Evolutionary conservation across 2,329 filamentous ascomycete genomes (phyloP).

Genomic region (Pseudocercospora fijiensis): DNA sequence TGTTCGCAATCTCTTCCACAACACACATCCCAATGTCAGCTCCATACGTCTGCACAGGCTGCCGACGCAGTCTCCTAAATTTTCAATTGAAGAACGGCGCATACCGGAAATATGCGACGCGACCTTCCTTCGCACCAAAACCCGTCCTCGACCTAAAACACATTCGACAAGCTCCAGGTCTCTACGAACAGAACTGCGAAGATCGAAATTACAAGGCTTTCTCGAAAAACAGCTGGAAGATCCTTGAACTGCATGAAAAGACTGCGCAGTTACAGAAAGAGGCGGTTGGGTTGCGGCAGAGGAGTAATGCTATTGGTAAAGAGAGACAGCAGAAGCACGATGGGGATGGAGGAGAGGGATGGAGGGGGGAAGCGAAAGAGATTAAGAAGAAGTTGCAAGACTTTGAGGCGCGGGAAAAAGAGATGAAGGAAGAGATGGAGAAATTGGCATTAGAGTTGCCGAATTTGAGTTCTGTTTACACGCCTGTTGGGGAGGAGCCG

Average conservation of each 20-base stretch:
- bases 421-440: conserved; percentile 41
- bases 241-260: conserved; percentile 52
- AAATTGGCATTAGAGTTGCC: conserved; percentile 48
- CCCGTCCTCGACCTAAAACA: conserved; percentile 79
- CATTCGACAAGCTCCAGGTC: conserved; percentile 78
- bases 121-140: conserved; percentile 73
- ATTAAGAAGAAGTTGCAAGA: conserved; percentile 63
- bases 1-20: not conserved
- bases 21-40: not conserved
- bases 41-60: not conserved
- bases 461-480: conserved; percentile 76
- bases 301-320: conserved; percentile 63
- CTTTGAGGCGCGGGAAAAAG: conserved; percentile 63
- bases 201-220: conserved; percentile 75
- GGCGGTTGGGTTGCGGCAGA: conserved; percentile 62
- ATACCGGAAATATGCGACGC: conserved; percentile 39
- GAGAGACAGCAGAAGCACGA: conserved; percentile 40
- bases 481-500: conserved; percentile 68
- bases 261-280: conserved; percentile 56
- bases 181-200: conserved; percentile 79
- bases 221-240: conserved; percentile 53
- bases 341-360: conserved; percentile 47
- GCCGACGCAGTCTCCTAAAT: not conserved
- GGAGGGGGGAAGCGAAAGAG: conserved; percentile 60
- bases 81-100: not conserved